Base-by-base conservation (phyloP, 768 basidiomycete genomes). In the Lentinula lateritia region DNA sequence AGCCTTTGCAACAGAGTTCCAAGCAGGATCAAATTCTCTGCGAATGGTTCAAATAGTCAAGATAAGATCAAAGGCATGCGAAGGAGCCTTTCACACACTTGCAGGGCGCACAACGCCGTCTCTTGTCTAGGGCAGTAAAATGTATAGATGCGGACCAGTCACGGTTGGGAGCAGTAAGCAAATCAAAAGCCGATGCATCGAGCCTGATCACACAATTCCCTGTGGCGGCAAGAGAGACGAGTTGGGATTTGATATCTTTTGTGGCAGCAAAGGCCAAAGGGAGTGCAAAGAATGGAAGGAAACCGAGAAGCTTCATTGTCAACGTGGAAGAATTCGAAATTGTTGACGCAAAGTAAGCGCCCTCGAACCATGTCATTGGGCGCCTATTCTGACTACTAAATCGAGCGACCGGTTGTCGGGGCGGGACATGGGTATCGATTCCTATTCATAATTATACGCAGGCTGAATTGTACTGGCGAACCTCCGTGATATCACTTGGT, bases 51-150 rank as follows among this genome's bases (percentile, higher is more conserved):
- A 15, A 18, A 32, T 38, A 34, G 28, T 32, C 10, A 10, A 20
- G 20, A 6, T 43, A 2, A 3, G 8, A 18, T 28, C 8, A 7
- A 15, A 42, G 34, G 28, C 39, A 28, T 23, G 23, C 10, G 3
- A n/a, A 20, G 18, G 13, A 23, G 9, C 10, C 2, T 4, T 32
- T 20, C 1, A 82, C 92, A 74, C 67, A 93, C 95, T 79, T 89
- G 90, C 97, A 99, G 50, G 95, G 96, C n/a, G 71, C 73, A 72
- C 97, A 99, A 72, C 87, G 90, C 69, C 92, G 86, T 64, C 87
- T 82, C 9, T 83, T 76, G 66, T 87, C 88, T 63, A 97, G 73
- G 0, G 97, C 97, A 1, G 97, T 99, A 71, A 98, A 82, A 12
- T 94, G 87, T 58, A 99, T 79, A 4, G 88, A 79, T n/a, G 88